Conservation (phyloP, 139 green algal genomes). For the Closterium sp. region DNA sequence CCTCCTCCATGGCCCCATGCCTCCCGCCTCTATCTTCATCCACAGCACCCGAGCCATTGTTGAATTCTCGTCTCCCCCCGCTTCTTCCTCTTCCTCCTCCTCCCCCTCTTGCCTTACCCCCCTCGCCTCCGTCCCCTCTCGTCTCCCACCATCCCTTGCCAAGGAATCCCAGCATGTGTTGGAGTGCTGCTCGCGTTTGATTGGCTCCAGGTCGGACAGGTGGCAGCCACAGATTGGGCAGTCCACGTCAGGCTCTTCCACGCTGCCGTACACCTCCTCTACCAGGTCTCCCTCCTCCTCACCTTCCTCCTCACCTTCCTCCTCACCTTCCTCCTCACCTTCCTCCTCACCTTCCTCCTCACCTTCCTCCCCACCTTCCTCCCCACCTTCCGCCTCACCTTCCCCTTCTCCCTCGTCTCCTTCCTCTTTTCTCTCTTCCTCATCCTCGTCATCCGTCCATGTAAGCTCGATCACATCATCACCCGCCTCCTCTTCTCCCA, state of each 20-base stretch:
- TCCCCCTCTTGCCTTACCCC: neutral
- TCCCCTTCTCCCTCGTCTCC: neutral
- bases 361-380: neutral
- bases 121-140: neutral
- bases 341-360: neutral
- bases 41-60: neutral
- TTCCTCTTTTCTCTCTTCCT: no score
- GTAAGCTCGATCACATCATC: neutral
- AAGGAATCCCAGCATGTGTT: neutral
- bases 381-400: no score
- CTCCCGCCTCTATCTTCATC: neutral
- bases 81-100: neutral
- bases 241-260: neutral
- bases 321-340: neutral
- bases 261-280: neutral
- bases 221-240: neutral
- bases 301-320: neutral
- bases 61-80: neutral
- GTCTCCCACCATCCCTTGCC: neutral
- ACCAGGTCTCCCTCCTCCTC: no score
- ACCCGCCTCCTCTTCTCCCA: neutral
- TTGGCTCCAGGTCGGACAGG: neutral
- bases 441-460: neutral
- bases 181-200: conserved; percentile 8
- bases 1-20: neutral